Evolutionary conservation across 23 red algal genomes (phyloP).

Genomic region (Pyropia yezoensis): DNA sequence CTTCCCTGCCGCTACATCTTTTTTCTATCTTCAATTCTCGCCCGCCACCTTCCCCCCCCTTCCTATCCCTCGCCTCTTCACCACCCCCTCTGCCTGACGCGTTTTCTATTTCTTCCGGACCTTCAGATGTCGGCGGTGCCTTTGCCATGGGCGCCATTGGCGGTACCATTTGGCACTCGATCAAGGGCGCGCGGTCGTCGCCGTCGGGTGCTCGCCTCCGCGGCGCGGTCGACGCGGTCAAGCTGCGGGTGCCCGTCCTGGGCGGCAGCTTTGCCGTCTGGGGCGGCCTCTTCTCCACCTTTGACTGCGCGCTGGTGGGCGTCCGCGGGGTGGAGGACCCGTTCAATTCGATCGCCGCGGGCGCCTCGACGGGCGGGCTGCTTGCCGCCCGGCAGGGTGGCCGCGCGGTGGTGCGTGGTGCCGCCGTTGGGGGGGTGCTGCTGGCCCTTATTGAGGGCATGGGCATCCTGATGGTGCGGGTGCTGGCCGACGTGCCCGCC

Average conservation of each 20-base stretch:
- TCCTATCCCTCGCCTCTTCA: no score
- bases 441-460: constrained; percentile 93
- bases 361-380: constrained; percentile 87
- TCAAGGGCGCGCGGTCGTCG: constrained; percentile 87
- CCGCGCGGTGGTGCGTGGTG: constrained; percentile 54
- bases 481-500: constrained; percentile 17
- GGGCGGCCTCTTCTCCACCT: constrained; percentile 98
- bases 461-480: constrained; percentile 45
- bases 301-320: constrained; percentile 87
- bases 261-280: constrained; percentile 98
- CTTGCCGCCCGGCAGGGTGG: constrained; percentile 66
- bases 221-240: constrained; percentile 91
- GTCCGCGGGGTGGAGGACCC: constrained; percentile 91
- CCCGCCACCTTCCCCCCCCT: no score
- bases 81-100: background rate
- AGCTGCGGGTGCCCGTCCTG: constrained; percentile 73
- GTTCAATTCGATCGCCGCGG: constrained; percentile 81
- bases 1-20: no score
- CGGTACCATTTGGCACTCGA: constrained; percentile 91
- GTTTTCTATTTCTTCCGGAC: background rate
- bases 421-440: constrained; percentile 74
- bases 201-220: constrained; percentile 71
- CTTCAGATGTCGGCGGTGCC: constrained; percentile 88
- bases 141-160: constrained; percentile 95
- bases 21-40: no score